Percentiles rank a stretch among this genome's conserved stretches.
Conservation (phyloP, 495 filamentous ascomycete species). For the Aspergillus olivimuriae region DNA sequence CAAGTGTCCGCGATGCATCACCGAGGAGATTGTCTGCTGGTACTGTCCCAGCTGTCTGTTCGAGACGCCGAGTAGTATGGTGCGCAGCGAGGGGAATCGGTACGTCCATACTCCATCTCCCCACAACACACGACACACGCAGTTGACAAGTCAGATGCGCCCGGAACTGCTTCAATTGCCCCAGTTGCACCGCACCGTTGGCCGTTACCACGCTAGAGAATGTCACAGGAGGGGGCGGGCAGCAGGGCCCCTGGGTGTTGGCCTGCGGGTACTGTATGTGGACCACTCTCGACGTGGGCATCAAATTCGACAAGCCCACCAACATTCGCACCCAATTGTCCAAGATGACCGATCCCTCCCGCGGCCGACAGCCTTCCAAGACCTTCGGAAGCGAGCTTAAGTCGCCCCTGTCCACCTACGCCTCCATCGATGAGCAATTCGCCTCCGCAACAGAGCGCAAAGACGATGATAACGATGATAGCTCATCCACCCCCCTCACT, state of each 20-base stretch:
- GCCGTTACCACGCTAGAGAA: slow-evolving; percentile 61
- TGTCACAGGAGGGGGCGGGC: slow-evolving; percentile 28
- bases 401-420: slow-evolving; percentile 33
- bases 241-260: slow-evolving; percentile 67
- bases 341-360: slow-evolving; percentile 34
- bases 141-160: slow-evolving; percentile 60
- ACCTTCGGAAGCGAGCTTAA: slow-evolving; percentile 34
- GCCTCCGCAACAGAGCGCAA: slow-evolving; percentile 9
- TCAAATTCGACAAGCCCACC: slow-evolving; percentile 82
- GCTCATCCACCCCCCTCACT: slow-evolving; percentile 26
- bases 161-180: slow-evolving; percentile 91
- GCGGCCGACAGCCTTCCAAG: slow-evolving; percentile 27
- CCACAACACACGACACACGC: slow-evolving; percentile 1
- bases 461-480: slow-evolving; percentile 8
- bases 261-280: slow-evolving; percentile 86
- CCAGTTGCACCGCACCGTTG: slow-evolving; percentile 76
- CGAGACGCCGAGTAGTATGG: slow-evolving; percentile 82
- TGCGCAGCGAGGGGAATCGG: slow-evolving; percentile 90
- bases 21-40: slow-evolving; percentile 88
- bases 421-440: slow-evolving; percentile 30
- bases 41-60: slow-evolving; percentile 96
- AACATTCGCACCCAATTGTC: slow-evolving; percentile 76
- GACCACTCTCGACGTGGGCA: slow-evolving; percentile 81
- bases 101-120: slow-evolving; percentile 34
- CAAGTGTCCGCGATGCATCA: slow-evolving; percentile 82